Evolutionary conservation across 345 rosid genomes (phyloP), one percentile per base, ranked within the genome.

Genomic region (Gossypium thurberi): DNA sequence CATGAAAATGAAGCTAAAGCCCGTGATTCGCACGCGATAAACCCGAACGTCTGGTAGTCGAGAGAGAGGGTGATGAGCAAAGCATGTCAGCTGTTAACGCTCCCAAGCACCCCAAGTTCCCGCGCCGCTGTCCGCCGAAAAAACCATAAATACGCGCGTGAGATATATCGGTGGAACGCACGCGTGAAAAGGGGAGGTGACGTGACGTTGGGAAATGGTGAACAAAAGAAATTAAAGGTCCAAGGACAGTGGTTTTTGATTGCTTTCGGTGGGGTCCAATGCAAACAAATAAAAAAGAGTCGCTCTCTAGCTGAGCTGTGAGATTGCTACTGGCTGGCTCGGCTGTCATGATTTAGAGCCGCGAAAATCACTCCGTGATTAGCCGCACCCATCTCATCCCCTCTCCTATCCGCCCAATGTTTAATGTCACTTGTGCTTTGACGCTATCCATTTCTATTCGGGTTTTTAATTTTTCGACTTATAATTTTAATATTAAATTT

Each of bases 341-440:
- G 52, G 55, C 51, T 66, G 21, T 14, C n/a, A 28, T 70, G 58
- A 53, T 78, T 42, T 8, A 51, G 15, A 20, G 76, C 72, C 15
- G 81, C 84, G 80, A 83, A 72, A 80, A 62, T 84, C 10, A 33
- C 84, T 82, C 81, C 82, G 79, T 68, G 78, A 84, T 78, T 76
- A 15, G 8, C 26, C 2, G 10, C 42, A 52, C 2, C 52, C 10
- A 43, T 14, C 70, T 57, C 69, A 20, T 18, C 18, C 23, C 44
- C 51, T n/a, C 1, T 55, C 59, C 59, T 26, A 56, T 18, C 60
- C 66, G 21, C 33, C 47, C 47, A 18, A 8, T 8, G n/a, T 25
- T 53, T 23, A 10, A 10, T 14, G 33, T 37, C 55, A 13, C 56
- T 46, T 1, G 46, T 37, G 18, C 10, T 37, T 62, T 61, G 20